A percentile compares a stretch with the other conserved stretches of the same genome.
phyloP scores from a whole-genome alignment of 305 asterid species.

The Solanum hybrid region DNA sequence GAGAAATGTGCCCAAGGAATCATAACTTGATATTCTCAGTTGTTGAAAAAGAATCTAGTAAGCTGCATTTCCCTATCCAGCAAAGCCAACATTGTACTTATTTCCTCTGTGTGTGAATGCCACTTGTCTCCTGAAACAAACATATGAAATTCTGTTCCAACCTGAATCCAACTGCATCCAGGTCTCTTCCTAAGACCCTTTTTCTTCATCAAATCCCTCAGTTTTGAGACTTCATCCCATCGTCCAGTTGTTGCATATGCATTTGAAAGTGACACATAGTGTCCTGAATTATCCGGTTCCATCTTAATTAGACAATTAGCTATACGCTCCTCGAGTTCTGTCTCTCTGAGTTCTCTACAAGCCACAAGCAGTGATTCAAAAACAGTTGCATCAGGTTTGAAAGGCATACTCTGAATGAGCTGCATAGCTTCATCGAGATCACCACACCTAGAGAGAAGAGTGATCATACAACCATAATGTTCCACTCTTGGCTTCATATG shows the following conservation, averaged over 20 bases:
- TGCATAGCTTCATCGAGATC: conserved; percentile 6
- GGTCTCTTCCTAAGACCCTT: conserved; percentile 19
- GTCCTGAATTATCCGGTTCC: conserved; percentile 22
- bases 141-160: conserved; percentile 14
- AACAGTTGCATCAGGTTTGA: conserved; percentile 12
- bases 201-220: conserved; percentile 16
- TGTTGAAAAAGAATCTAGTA: not conserved
- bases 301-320: conserved; percentile 8
- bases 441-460: conserved; percentile 19
- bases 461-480: conserved; percentile 20
- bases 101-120: conserved; percentile 12
- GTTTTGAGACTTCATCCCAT: conserved; percentile 18
- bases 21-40: not conserved
- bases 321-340: conserved; percentile 10
- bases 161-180: conserved; percentile 25
- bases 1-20: not conserved
- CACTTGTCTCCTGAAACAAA: conserved; percentile 19
- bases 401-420: conserved; percentile 15
- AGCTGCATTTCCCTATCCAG: conserved; percentile 11
- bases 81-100: conserved; percentile 10
- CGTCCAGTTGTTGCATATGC: conserved; percentile 20
- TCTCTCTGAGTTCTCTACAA: conserved; percentile 20
- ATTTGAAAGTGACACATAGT: conserved; percentile 26
- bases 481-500: conserved; percentile 14
- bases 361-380: conserved; percentile 24